Evolutionary conservation across 805 yeast genomes (phyloP), one percentile per base, ranked within the genome.

Genomic region (Myxozyma kluyveri): DNA sequence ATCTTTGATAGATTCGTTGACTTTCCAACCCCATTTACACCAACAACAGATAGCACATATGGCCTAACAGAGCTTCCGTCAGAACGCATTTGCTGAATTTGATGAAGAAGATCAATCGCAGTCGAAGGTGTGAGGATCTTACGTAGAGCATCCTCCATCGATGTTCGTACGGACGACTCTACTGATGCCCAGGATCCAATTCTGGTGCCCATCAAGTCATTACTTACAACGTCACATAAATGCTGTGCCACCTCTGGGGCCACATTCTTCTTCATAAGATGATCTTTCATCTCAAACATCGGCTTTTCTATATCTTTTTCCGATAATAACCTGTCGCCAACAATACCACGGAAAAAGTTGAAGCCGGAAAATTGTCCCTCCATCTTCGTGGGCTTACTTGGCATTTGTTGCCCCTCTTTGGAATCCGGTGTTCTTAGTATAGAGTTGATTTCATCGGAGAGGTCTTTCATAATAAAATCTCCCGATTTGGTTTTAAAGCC

Each of bases 1-100:
- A 91, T 72, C 69, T 91, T 91, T 23, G 98, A 93, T 56, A 91
- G 73, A 65, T 91, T 93, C 1, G 99, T 91, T 0, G 98, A 91
- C 69, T 91, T 91, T 12, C 99, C 99, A 37, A 91, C 99, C 41
- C 99, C 99, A 68, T 91, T 91, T 19, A 91, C 99, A 38, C 99
- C 99, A 23, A 91, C 98, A 21, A 91, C 91, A 0, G 97, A 89
- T 50, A 91, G 88, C n/a, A 91, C 96, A 61, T 88, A 91, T 1
- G 99, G 97, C 6, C 79, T 67, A 27, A 71, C 64, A 1, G 53
- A 22, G 6, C 39, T 33, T 23, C 41, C 35, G n/a, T n/a, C n/a
- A 7, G 51, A 35, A 23, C 45, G 45, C 4, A 47, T 48, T 12
- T 42, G 38, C 62, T 84, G 83, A 48, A 93, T 86, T 62, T 88